Conservation (phyloP, 169 alveolate species). For the Plasmodium vivax region DNA sequence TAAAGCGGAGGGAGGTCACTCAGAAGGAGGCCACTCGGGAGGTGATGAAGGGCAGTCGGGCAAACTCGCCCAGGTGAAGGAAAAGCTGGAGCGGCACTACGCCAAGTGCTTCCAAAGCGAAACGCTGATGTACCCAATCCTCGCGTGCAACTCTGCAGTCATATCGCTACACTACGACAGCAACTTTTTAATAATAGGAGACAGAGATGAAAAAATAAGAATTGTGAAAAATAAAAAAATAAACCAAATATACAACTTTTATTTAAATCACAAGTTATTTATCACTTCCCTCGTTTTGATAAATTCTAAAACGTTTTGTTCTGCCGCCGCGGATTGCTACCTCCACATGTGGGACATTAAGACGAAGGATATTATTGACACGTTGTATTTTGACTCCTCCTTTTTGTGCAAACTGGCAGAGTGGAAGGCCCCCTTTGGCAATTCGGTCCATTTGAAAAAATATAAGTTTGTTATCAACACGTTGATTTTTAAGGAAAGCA, state of each 20-base stretch:
- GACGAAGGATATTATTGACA: slow-evolving; percentile 40
- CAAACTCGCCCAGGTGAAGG: slow-evolving; percentile 17
- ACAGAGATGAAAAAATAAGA: slow-evolving; percentile 73
- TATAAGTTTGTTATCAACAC: slow-evolving; percentile 46
- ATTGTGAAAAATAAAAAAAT: slow-evolving; percentile 49
- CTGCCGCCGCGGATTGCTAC: slow-evolving; percentile 57
- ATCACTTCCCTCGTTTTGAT: slow-evolving; percentile 45
- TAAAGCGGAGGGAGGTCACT: background rate
- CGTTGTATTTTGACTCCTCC: slow-evolving; percentile 16
- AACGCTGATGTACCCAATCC: slow-evolving; percentile 10
- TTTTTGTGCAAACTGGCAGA: slow-evolving; percentile 26
- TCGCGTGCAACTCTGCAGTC: slow-evolving; percentile 45
- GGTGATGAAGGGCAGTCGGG: background rate
- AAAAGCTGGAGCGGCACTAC: slow-evolving; percentile 33
- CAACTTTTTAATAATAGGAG: slow-evolving; percentile 59
- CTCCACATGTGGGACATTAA: slow-evolving; percentile 58
- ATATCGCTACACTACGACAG: slow-evolving; percentile 50
- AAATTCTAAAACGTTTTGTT: slow-evolving; percentile 23
- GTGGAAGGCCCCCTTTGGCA: background rate
- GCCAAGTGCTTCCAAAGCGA: slow-evolving; percentile 34
- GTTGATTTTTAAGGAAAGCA: slow-evolving; percentile 21
- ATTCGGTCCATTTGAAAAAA: slow-evolving; percentile 3
- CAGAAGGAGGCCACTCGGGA: background rate
- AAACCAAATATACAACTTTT: slow-evolving; percentile 58
- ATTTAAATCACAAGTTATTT: slow-evolving; percentile 62